Conservation (phyloP, 2,329 filamentous ascomycete species). For the Diaporthe citriasiana region DNA sequence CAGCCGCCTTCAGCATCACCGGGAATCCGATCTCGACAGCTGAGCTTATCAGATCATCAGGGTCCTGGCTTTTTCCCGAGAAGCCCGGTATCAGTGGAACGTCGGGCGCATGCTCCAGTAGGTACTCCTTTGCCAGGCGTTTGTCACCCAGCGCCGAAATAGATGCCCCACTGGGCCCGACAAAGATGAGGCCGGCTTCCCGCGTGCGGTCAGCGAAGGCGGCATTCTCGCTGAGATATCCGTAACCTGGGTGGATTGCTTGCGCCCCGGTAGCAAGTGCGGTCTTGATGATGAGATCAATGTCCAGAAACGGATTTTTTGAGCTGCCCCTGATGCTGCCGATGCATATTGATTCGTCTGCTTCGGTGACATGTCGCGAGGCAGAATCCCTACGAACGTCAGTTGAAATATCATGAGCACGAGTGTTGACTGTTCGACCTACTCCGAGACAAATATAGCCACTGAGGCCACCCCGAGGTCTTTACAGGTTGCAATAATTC, state of each 20-base stretch:
- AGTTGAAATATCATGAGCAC: not conserved
- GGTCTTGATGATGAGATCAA: constrained; percentile 61
- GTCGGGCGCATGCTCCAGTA: constrained; percentile 46
- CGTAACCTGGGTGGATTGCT: constrained; percentile 77
- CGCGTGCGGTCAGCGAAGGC: constrained; percentile 69
- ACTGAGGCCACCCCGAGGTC: not conserved
- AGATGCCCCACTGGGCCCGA: constrained; percentile 67
- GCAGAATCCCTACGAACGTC: not conserved
- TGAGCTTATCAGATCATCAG: constrained; percentile 49
- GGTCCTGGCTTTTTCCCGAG: constrained; percentile 46
- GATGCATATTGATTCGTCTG: not conserved
- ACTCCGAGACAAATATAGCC: not conserved
- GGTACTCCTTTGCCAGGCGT: constrained; percentile 53
- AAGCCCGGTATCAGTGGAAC: constrained; percentile 55
- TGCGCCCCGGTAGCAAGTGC: constrained; percentile 64
- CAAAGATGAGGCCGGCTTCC: constrained; percentile 69
- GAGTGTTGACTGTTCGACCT: not conserved
- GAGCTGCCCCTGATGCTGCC: not conserved
- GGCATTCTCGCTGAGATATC: constrained; percentile 75
- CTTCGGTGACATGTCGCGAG: not conserved
- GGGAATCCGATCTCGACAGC: constrained; percentile 53
- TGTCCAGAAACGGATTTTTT: not conserved
- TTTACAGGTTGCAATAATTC: not conserved
- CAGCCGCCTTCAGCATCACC: constrained; percentile 63
- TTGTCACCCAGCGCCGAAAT: constrained; percentile 57